Evolutionary conservation across 805 yeast genomes (phyloP), one percentile per base, ranked within the genome.

Genomic region (Metschnikowia lochheadii): DNA sequence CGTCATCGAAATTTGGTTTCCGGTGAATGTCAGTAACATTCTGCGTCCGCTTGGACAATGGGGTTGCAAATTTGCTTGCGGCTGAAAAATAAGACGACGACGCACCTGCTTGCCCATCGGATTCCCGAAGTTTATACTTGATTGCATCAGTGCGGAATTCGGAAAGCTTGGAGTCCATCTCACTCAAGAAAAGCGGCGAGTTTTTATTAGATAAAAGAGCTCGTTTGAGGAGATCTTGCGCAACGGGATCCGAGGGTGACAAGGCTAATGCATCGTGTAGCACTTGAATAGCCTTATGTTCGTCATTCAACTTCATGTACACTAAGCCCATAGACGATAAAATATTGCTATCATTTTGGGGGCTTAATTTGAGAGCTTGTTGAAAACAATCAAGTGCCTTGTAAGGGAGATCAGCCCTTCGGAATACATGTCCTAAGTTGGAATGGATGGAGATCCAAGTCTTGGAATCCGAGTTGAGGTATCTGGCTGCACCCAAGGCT

Each of bases 401-500:
- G 43, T 81, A 81, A 50, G 75, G 80, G 46, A 78, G 75, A 44
- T 81, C 82, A 46, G 82, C 65, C 48, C 87, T 75, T 54, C 97
- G 72, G 64, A 86, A 89, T 3, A 91, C 95, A 65, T 91, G 97
- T 0, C 96, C 97, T 52, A 91, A 72, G 65, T 91, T 91, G 21
- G 89, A 79, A 64, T 88, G 89, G 26, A 94, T 87, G 2, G 96
- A 85, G 0, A 85, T 73, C 87, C 96, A 87, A 0, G 94, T 87
- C 57, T 82, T 83, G 5, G 92, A 82, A 55, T 89, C 96, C 6
- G 91, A 81, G 57, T 86, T 84, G 52, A 88, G 71, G 50, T 78
- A 76, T 55, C 76, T 80, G 0, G 94, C 85, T 1, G 87, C 86
- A 10, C 77, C 75, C 40, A 87, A 67, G 0, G 97, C 97, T 58